phyloP scores from a whole-genome alignment of 2,329 filamentous ascomycete genomes.

The Colletotrichum sp. region DNA sequence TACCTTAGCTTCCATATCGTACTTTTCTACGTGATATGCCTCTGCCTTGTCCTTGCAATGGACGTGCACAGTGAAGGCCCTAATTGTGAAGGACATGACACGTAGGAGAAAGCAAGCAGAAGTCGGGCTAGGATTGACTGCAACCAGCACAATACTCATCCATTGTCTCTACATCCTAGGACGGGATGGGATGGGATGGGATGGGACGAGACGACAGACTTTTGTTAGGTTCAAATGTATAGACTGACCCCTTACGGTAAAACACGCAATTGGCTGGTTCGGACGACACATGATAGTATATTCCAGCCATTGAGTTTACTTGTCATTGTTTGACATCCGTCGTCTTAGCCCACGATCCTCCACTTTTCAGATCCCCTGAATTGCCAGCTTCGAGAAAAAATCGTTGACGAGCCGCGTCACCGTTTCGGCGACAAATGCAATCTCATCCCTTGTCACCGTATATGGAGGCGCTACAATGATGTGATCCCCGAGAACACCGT shows the following conservation, averaged over 20 bases:
- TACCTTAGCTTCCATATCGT: background rate
- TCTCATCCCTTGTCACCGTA: conserved; percentile 62
- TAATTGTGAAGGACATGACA: background rate
- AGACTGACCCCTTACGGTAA: background rate
- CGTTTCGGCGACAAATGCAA: conserved; percentile 39
- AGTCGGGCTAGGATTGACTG: background rate
- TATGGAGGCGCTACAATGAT: conserved; percentile 73
- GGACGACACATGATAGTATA: background rate
- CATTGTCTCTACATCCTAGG: background rate
- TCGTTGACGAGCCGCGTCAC: conserved; percentile 42
- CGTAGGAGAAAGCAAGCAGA: background rate
- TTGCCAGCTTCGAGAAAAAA: conserved; percentile 36
- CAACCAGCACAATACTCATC: background rate
- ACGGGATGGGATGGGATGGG: background rate
- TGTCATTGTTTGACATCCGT: background rate
- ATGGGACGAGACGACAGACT: background rate
- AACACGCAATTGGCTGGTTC: background rate
- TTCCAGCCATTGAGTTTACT: background rate
- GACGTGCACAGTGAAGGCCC: background rate
- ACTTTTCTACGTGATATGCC: background rate
- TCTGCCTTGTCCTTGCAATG: background rate
- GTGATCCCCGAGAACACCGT: conserved; percentile 69
- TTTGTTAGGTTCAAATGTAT: background rate
- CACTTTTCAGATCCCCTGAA: background rate
- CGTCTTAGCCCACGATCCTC: background rate